Evolutionary conservation across 768 basidiomycete genomes (phyloP), one percentile per base, ranked within the genome.

Genomic region (Mycena galericulata): DNA sequence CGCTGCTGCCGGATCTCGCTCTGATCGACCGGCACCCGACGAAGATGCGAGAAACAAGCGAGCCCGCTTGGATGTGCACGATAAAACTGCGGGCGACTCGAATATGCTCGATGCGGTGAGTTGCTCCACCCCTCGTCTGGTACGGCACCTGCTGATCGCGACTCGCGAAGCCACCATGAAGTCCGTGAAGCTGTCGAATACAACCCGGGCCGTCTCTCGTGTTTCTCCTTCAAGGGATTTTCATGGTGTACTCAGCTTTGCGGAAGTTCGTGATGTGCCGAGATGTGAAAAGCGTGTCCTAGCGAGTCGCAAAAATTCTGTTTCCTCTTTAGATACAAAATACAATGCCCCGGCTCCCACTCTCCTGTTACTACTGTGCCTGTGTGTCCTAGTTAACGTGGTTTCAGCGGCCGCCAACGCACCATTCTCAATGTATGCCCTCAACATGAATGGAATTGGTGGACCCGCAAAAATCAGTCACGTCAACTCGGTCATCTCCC

Each of bases 291-390:
- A 64, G n/a, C 15, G 54, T 43, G 26, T 22, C 29, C 22, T 49
- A 65, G 24, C 55, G 63, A 65, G 63, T 49, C 55, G 55, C 63
- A 49, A 55, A 64, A 55, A 55, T 36, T 64, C 46, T 65, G 54
- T 38, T 65, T 50, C 15, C 24, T 41, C 22, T 29, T n/a, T 32
- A 65, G 63, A 65, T 57, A 18, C 15, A 0, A 17, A 56, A 57
- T 64, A 34, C 54, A 36, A 53, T 12, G 14, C 27, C 36, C 46
- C 27, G 5, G 10, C 54, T 49, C 45, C 63, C 14, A 12, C 46
- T 6, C 15, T 54, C 8, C 54, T 64, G 5, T 24, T 53, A 18
- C 0, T 54, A 18, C 15, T 53, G 1, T 3, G 43, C 1, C 40
- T 63, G 1, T 6, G 12, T 4, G 32, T 27, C 2, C 5, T 41